Base-by-base conservation (phyloP, 352 stramenopile species). In the Phytophthora kernoviae region DNA sequence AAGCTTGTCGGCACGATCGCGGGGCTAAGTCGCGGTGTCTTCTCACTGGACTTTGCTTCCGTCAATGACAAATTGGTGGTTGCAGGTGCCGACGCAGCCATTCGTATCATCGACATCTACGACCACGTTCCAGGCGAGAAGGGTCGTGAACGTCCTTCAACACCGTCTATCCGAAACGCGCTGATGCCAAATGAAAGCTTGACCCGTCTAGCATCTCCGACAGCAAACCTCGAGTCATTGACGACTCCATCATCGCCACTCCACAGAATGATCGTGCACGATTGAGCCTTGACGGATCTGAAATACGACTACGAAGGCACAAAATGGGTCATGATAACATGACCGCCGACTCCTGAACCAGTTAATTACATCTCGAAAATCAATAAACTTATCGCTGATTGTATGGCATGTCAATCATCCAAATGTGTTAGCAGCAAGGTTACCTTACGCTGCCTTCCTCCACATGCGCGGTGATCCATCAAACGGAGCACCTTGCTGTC, bases 101-200 rank as follows among this genome's bases (percentile, higher is more conserved):
- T 97, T 67, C 84, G 89, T 22, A 94, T 97, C 62, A 94, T 97
- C 45, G 87, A 96, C 55, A 79, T 97, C 21, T 88, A 94, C 62
- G 83, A 94, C 62, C 79, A 88, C 40, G 51, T 88, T 30, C 76
- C 78, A 12, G 79, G 80, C 24, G 80, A 90, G 47, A 92, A 86
- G 44, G 71, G 56, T 6, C 82, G 86, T 33, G 86, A 95, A 48
- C 75, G 79, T 15, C 84, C 84, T 1, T 75, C 90, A 15, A 87
- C 82, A 7, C 81, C 77, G 5, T 93, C 84, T 2, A 91, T 92
- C 72, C 86, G 79, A 52, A 88, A 88, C 48, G 76, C 76, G 6
- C 54, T 76, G 8, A 77, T 88, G 60, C 74, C 74, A 6, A 59
- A 70, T 18, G 79, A 88, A 57, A 70, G 60, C 8, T 45, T 66